These are phyloP conservation scores for Przewalskia tangutica DNA, from an alignment of 257 asterid species.

Conservation along the genomic window DNA sequence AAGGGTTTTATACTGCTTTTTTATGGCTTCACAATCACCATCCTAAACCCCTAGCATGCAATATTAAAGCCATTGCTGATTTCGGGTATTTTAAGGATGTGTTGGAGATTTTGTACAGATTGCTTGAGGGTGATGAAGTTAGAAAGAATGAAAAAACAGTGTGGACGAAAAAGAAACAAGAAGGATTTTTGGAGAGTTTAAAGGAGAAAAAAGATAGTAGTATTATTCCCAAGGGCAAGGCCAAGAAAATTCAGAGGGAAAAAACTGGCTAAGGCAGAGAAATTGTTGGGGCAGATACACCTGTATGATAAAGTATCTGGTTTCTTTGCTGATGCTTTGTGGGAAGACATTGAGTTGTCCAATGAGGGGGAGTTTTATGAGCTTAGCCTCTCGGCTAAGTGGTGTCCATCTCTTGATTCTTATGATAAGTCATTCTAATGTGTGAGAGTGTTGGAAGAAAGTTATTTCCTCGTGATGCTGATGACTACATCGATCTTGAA, in stretches of 20 bases:
- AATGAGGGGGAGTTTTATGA: not conserved
- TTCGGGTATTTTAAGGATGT: constrained; percentile 23
- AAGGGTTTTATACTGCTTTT: not conserved
- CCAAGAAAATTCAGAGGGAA: not conserved
- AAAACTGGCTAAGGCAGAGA: constrained; percentile 3
- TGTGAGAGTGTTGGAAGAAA: constrained; percentile 9
- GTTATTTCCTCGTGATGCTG: not conserved
- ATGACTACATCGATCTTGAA: not conserved
- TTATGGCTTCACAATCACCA: constrained; percentile 14
- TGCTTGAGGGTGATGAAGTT: constrained; percentile 13
- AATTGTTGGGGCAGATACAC: not conserved
- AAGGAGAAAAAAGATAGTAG: constrained; percentile 5
- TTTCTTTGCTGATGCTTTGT: not conserved
- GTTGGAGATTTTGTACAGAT: constrained; percentile 21
- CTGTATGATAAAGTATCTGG: constrained; percentile 7
- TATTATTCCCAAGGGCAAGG: not conserved
- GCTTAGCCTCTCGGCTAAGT: constrained; percentile 6
- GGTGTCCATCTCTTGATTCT: constrained; percentile 16
- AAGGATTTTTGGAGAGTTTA: not conserved
- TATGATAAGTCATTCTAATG: constrained; percentile 4
- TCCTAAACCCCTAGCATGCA: constrained; percentile 12
- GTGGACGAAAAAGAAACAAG: not conserved
- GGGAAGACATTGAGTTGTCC: not conserved
- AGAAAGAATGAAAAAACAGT: not conserved
- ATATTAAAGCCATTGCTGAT: constrained; percentile 11